Conservation (phyloP, 2,329 filamentous ascomycete genomes). For the Claviceps maximensis region DNA sequence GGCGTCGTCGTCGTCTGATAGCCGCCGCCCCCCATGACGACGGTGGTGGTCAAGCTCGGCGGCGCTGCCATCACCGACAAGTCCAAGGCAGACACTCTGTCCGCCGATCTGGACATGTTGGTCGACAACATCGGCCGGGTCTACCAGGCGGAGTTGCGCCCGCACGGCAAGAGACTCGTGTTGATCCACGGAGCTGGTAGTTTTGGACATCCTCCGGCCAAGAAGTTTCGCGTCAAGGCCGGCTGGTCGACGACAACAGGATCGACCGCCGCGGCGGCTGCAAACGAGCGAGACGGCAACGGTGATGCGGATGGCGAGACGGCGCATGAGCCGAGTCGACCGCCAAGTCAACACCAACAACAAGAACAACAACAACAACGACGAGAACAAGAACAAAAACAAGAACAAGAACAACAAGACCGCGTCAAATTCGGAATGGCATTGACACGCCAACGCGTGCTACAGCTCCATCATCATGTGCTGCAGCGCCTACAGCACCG, state of each 20-base stretch:
- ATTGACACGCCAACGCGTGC: constrained; percentile 1
- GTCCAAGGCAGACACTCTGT: not conserved
- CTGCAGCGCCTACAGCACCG: not conserved
- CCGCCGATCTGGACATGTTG: not conserved
- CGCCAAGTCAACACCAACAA: not conserved
- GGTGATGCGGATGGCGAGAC: not conserved
- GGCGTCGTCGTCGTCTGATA: not conserved
- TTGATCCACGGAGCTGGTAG: constrained; percentile 3
- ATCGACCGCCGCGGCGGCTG: not conserved
- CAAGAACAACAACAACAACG: not conserved
- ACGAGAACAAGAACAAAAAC: not conserved
- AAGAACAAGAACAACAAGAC: not conserved
- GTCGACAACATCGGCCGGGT: not conserved
- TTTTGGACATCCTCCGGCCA: constrained; percentile 3
- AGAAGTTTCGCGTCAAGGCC: not conserved
- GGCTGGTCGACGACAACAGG: not conserved
- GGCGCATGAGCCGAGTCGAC: not conserved
- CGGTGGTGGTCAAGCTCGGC: constrained; percentile 2
- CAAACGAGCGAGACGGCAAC: not conserved
- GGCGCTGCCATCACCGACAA: constrained; percentile 5
- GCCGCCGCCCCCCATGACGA: not conserved
- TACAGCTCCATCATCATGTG: constrained; percentile 2
- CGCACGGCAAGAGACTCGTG: not conserved
- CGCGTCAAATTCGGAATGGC: constrained; percentile 2
- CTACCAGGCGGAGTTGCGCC: not conserved